Evolutionary conservation across 192 early-diverging fungal species (phyloP), one percentile per base, ranked within the genome.

Genomic region (Pilobolus umbonatus): DNA sequence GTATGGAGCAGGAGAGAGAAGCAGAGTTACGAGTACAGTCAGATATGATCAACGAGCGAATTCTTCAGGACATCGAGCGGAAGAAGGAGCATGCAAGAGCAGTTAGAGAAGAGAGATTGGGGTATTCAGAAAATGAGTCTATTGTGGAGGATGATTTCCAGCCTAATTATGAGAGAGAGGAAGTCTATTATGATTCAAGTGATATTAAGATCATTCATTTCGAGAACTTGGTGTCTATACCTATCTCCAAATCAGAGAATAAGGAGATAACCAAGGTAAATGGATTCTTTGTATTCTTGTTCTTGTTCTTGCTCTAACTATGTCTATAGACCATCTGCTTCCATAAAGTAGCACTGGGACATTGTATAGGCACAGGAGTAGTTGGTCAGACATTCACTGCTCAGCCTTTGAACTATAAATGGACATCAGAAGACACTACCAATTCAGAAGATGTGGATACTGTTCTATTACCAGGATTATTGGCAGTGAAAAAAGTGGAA

Each of bases 1-100:
- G 65, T 12, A 69, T 71, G 21, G 51, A 60, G n/a, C 64, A 80
- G 49, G 66, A 73, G 38, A 66, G 69, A 54, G 71, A 68, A 11
- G 73, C 73, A 34, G 72, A 62, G 19, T 28, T 62, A 19, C 48
- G 61, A 9, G 61, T 40, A 8, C 67, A 69, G 35, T 69, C 67
- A 10, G 67, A 69, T 19, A 42, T 60, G 40, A 69, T 69, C 30
- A 69, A 69, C 48, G 56, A 43, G 14, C 63, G 64, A 30, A 69
- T 69, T 9, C 61, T 60, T 14, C 49, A 58, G 43, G 67, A 69
- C 11, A 28, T 69, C 1, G 57, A 69, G 17, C 25, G 67, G 15
- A 69, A 69, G 31, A 26, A 31, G 14, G 67, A 62, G 14, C 61
- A 69, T 28, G 67, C 67, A 29, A 63, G 56, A 53, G 47, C 38